Evolutionary conservation across 345 rosid genomes (phyloP).

Genomic region (Angophora floribunda): DNA sequence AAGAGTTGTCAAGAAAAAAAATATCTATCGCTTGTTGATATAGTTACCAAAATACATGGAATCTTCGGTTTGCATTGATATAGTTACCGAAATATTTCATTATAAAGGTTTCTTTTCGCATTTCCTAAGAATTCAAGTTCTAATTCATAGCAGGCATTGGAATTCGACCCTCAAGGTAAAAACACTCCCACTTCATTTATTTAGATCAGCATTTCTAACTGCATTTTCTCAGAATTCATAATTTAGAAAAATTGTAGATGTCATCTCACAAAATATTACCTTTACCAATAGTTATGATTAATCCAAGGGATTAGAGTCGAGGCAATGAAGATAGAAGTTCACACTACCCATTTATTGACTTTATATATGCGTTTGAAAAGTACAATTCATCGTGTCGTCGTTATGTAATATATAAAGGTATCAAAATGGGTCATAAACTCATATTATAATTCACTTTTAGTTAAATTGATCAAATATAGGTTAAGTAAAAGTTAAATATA

Average conservation of each 20-base stretch:
- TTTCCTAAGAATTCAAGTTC: neutral
- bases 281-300: too few relatives aligned
- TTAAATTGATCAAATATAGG: too few relatives aligned
- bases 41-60: neutral
- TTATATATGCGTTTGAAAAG: neutral
- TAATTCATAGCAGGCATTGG: neutral
- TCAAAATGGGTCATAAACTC: too few relatives aligned
- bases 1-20: neutral
- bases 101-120: neutral
- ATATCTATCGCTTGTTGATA: neutral
- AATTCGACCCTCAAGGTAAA: neutral
- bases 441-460: too few relatives aligned
- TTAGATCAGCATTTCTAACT: neutral
- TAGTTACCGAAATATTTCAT: neutral
- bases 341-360: neutral
- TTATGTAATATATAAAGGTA: too few relatives aligned
- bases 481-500: too few relatives aligned
- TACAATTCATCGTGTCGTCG: neutral
- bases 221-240: neutral
- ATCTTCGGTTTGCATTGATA: neutral
- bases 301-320: too few relatives aligned
- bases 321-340: too few relatives aligned
- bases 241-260: neutral
- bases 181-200: neutral
- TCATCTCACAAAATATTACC: neutral